phyloP scores from a whole-genome alignment of 257 asterid genomes.

The Henckelia pumila region DNA sequence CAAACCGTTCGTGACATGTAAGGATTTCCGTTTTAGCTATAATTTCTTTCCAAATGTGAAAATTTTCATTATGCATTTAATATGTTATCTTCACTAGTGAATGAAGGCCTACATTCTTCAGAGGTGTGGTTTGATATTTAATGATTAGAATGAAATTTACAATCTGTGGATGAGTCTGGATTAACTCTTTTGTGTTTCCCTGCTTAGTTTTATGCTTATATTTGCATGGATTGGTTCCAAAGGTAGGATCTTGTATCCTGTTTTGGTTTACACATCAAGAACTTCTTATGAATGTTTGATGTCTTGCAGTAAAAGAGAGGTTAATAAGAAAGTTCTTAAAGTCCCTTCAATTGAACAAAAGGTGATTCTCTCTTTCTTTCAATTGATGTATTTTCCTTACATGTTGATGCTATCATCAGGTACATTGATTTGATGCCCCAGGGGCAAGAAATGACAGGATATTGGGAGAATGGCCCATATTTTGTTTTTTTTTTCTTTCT shows the following conservation, averaged over 20 bases:
- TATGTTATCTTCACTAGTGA: conserved; percentile 5
- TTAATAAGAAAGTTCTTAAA: conserved; percentile 91
- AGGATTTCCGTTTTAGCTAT: conserved; percentile 28
- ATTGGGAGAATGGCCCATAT: conserved; percentile 12
- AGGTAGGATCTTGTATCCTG: background rate
- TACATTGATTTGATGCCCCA: background rate
- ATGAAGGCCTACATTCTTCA: background rate
- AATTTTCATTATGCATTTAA: background rate
- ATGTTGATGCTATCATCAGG: too few species aligned
- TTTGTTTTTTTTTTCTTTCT: conserved; percentile 6
- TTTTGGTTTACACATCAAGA: conserved; percentile 11
- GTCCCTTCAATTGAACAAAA: conserved; percentile 92
- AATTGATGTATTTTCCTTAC: background rate
- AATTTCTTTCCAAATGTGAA: background rate
- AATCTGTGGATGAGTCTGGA: too few species aligned
- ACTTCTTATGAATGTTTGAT: conserved; percentile 22
- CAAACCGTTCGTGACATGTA: conserved; percentile 94
- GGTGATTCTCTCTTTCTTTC: conserved; percentile 38
- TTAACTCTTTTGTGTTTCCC: background rate
- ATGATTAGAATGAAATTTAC: too few species aligned
- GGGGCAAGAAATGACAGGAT: too few species aligned
- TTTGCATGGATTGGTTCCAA: conserved; percentile 1
- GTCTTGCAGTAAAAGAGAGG: conserved; percentile 90
- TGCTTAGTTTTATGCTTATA: background rate
- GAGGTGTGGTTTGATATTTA: too few species aligned